These are phyloP conservation scores for Nymphaea colorata DNA, from an alignment of 164 flowering plant species.

Conservation along the genomic window DNA sequence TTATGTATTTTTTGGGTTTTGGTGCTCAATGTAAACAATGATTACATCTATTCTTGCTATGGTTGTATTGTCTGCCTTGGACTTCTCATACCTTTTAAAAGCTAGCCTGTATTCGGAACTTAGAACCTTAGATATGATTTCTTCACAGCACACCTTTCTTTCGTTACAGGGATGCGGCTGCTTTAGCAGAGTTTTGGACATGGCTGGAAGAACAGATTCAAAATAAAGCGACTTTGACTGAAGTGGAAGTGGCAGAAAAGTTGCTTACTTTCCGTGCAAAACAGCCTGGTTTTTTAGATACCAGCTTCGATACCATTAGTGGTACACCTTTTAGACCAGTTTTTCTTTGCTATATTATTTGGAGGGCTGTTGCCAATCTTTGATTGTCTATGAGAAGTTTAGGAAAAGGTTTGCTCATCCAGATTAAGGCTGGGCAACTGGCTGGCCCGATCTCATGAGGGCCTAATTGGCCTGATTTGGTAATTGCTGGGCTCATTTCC, in stretches of 20 bases:
- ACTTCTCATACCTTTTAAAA: no score
- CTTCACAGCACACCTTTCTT: not conserved
- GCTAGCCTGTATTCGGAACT: no score
- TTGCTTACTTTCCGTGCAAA: conserved; percentile 76
- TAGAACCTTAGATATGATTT: no score
- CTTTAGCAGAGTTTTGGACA: conserved; percentile 76
- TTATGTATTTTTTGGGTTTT: no score
- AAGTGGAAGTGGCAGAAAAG: conserved; percentile 82
- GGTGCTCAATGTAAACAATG: no score
- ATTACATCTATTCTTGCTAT: no score
- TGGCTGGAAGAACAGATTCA: conserved; percentile 79
- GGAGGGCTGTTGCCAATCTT: not conserved
- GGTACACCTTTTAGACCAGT: conserved; percentile 29
- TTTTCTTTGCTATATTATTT: not conserved
- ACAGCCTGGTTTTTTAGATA: conserved; percentile 77
- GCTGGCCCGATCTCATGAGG: no score
- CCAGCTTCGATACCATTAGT: conserved; percentile 95
- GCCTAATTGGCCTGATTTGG: no score
- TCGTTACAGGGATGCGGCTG: conserved; percentile 81
- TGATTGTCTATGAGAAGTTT: not conserved
- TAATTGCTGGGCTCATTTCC: no score
- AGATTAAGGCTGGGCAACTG: no score
- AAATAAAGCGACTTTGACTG: conserved; percentile 44
- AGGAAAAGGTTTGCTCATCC: no score
- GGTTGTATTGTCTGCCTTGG: no score